phyloP scores from a whole-genome alignment of 371 early-diverging fungal species.

The Phascolomyces articulosus region DNA sequence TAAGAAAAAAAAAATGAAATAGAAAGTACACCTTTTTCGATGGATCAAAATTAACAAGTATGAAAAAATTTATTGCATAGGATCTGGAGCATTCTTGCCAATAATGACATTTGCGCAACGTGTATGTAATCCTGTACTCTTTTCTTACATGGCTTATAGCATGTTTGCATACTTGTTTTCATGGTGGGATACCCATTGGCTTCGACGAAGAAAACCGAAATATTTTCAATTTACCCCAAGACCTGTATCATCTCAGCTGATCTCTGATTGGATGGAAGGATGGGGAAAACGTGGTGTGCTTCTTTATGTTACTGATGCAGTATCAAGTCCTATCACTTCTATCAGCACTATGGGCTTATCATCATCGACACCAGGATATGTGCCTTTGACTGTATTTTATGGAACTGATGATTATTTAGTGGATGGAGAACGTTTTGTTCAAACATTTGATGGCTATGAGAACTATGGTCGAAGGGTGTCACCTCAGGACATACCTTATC shows the following conservation, averaged over 20 bases:
- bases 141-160: conserved; percentile 47
- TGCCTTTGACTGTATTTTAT: conserved; percentile 54
- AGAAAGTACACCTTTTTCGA: too few species aligned
- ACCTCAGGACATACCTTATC: background rate
- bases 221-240: conserved; percentile 68
- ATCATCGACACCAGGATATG: conserved; percentile 3
- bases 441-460: conserved; percentile 37
- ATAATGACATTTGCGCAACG: conserved; percentile 49
- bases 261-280: conserved; percentile 55
- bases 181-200: conserved; percentile 66
- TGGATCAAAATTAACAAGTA: too few species aligned
- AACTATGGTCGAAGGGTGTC: conserved; percentile 13
- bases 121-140: conserved; percentile 25
- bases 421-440: conserved; percentile 49
- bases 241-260: conserved; percentile 47
- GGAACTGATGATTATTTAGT: conserved; percentile 57
- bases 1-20: conserved; percentile 10
- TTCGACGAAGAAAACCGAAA: conserved; percentile 43
- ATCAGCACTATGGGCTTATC: background rate
- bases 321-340: background rate
- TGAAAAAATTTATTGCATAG: conserved; percentile 23
- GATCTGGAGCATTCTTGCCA: conserved; percentile 46
- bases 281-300: conserved; percentile 52
- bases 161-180: conserved; percentile 62
- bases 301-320: conserved; percentile 25